phyloP scores from a whole-genome alignment of 352 stramenopile species.

The Phytophthora sojae region DNA sequence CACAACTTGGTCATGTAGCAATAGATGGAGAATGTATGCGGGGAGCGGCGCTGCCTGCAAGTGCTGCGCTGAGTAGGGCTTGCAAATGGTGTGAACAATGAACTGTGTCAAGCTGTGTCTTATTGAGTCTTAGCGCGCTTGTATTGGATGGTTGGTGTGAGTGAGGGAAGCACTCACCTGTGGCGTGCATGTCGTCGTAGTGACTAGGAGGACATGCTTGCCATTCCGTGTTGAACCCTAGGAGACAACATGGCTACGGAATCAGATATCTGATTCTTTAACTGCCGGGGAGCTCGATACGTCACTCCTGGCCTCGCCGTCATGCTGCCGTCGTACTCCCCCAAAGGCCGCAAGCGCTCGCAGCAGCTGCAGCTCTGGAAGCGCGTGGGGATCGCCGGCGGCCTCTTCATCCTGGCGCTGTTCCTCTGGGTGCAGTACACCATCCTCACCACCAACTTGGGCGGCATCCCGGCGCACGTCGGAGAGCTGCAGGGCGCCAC shows the following conservation, averaged over 20 bases:
- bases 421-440: conserved; percentile 70
- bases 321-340: conserved; percentile 37
- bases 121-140: neutral
- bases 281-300: conserved; percentile 2
- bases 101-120: neutral
- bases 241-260: conserved; percentile 6
- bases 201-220: neutral
- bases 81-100: neutral
- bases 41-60: neutral
- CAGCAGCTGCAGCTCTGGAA: conserved; percentile 42
- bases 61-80: neutral
- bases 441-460: conserved; percentile 50
- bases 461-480: conserved; percentile 26
- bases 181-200: neutral
- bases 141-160: neutral
- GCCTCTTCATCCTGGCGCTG: conserved; percentile 22
- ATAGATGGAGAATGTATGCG: neutral
- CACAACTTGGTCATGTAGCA: conserved; percentile 37
- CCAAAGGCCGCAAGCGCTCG: conserved; percentile 20
- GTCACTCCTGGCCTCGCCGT: conserved; percentile 7
- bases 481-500: conserved; percentile 30
- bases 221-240: no score
- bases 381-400: conserved; percentile 17
- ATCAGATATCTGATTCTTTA: conserved; percentile 7
- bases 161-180: neutral